Evolutionary conservation across 2,329 filamentous ascomycete genomes (phyloP).

Genomic region (Penicillium rolfsii): DNA sequence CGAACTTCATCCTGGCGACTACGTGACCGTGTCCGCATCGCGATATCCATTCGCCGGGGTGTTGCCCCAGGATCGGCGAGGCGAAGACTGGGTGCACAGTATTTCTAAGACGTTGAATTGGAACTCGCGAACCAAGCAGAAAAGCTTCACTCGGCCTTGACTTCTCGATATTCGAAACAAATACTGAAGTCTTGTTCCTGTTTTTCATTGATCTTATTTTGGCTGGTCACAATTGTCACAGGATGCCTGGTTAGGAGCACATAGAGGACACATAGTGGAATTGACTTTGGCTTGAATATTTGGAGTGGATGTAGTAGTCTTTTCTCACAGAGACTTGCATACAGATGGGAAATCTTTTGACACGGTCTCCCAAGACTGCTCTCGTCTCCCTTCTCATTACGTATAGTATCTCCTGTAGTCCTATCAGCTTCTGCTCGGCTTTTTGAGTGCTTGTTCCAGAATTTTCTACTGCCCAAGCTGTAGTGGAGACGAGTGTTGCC

Average conservation of each 20-base stretch:
- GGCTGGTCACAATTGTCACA: slow-evolving; percentile 10
- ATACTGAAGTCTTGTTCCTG: background rate
- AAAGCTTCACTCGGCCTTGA: slow-evolving; percentile 36
- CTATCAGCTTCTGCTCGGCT: background rate
- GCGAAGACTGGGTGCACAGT: slow-evolving; percentile 56
- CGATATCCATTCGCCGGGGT: slow-evolving; percentile 57
- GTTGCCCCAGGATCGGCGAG: slow-evolving; percentile 47
- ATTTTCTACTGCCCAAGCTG: slow-evolving; percentile 3
- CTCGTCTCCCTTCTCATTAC: background rate
- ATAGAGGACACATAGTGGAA: background rate
- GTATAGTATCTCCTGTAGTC: background rate
- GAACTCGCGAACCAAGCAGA: slow-evolving; percentile 54
- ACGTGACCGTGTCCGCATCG: slow-evolving; percentile 57
- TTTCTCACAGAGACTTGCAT: background rate
- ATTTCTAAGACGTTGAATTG: slow-evolving; percentile 56
- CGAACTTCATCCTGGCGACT: slow-evolving; percentile 55
- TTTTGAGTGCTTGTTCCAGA: background rate
- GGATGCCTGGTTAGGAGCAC: slow-evolving; percentile 11
- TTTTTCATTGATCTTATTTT: slow-evolving; percentile 1
- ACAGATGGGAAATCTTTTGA: background rate
- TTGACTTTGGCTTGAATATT: background rate
- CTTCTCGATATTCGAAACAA: too few relatives aligned
- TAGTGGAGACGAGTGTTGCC: slow-evolving; percentile 12
- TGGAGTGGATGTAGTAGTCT: background rate
- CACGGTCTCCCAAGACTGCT: background rate